phyloP scores from a whole-genome alignment of 768 basidiomycete genomes.

The Terana coerulea region DNA sequence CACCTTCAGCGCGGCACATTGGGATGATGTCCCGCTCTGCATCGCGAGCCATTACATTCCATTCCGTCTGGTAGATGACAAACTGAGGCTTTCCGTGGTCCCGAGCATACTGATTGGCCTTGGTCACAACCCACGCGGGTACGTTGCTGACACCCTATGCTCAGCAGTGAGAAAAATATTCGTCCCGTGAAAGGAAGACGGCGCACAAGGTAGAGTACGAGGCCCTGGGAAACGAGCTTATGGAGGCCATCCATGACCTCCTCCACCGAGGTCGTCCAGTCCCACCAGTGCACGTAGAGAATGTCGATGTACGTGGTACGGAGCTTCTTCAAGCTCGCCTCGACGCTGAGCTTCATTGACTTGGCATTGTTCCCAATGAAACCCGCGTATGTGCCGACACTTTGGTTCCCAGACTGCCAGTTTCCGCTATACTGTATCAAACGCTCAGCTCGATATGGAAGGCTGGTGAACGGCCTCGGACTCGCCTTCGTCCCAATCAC shows the following conservation, averaged over 20 bases:
- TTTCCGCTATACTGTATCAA: slow-evolving; percentile 1
- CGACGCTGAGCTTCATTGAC: slow-evolving; percentile 26
- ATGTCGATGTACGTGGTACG: slow-evolving; percentile 40
- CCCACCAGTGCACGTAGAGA: slow-evolving; percentile 41
- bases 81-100: slow-evolving; percentile 36
- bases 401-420: background rate
- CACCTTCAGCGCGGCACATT: slow-evolving; percentile 24
- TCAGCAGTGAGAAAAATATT: background rate
- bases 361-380: slow-evolving; percentile 33
- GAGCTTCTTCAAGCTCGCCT: slow-evolving; percentile 34
- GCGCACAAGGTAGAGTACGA: slow-evolving; percentile 27
- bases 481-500: slow-evolving; percentile 27
- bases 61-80: slow-evolving; percentile 36
- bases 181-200: background rate
- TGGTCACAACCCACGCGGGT: slow-evolving; percentile 32
- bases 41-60: slow-evolving; percentile 29
- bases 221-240: slow-evolving; percentile 30
- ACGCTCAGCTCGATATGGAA: background rate
- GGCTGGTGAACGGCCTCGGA: too few species aligned
- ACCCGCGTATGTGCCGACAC: slow-evolving; percentile 23
- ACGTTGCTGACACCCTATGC: slow-evolving; percentile 23
- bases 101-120: slow-evolving; percentile 37
- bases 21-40: slow-evolving; percentile 41
- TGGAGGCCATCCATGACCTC: slow-evolving; percentile 36
- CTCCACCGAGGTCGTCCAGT: slow-evolving; percentile 32